Evolutionary conservation across 1,284 basidiomycete genomes (phyloP).

Genomic region (Tilletia indica): DNA sequence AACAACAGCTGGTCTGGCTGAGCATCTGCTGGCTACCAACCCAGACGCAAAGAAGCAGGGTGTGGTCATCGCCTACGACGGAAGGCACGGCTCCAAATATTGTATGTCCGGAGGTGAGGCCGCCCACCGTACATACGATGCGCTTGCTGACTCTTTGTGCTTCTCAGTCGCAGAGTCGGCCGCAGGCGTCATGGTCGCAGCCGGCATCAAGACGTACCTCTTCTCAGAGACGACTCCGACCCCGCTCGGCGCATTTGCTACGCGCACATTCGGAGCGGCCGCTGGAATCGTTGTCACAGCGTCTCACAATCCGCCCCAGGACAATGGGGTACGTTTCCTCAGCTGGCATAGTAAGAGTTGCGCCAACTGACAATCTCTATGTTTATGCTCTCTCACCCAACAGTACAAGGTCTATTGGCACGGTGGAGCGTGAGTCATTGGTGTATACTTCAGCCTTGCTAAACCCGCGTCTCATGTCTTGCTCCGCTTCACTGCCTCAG

Average conservation of each 20-base stretch:
- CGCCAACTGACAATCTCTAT: neutral
- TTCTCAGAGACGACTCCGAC: constrained; percentile 36
- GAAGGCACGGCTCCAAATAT: constrained; percentile 40
- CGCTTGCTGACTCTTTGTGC: neutral
- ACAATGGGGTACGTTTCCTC: constrained; percentile 32
- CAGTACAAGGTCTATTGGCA: constrained; percentile 34
- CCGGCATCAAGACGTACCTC: constrained; percentile 31
- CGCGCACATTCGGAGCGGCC: constrained; percentile 39
- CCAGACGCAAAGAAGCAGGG: constrained; percentile 27
- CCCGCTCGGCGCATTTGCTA: constrained; percentile 45
- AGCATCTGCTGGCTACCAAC: constrained; percentile 34
- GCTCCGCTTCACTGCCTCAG: neutral
- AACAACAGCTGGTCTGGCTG: constrained; percentile 41
- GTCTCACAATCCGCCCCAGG: constrained; percentile 47
- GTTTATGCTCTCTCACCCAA: neutral
- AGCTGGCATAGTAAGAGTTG: no score
- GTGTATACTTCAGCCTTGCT: neutral
- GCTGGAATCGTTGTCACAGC: constrained; percentile 49
- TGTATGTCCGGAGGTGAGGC: no score
- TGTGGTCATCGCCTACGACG: constrained; percentile 51
- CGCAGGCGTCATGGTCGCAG: constrained; percentile 38
- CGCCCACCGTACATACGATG: no score
- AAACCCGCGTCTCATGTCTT: neutral
- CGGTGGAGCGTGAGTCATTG: constrained; percentile 28
- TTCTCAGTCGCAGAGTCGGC: constrained; percentile 33